Base-by-base conservation (phyloP, 768 basidiomycete species). In the Calocybe gangraenosa region DNA sequence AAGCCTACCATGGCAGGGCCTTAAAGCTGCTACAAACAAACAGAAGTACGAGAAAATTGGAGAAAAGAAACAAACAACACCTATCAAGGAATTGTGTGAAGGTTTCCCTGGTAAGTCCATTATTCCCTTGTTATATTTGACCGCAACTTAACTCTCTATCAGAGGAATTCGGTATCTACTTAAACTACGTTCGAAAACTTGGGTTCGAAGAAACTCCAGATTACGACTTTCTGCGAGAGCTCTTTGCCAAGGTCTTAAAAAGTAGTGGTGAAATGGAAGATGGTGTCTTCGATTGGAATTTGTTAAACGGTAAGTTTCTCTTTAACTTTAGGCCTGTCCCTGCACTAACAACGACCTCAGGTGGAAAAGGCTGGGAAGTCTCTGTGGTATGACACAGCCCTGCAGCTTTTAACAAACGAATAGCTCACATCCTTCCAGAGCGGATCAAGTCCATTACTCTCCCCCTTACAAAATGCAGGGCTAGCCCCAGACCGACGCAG, bases 11-110 rank as follows among this genome's bases (percentile, higher is more conserved):
- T 99, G 96, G 96, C 96, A 99, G 62, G 96, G 96, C 46, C 79
- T 99, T 47, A 98, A 98, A 70, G 96, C 96, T 25, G 96, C 96
- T 21, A 99, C 94, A 40, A 98, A 99, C 76, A 99, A 99, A 74
- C 96, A 98, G 66, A 92, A 98, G 75, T 99, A 99, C 71, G 95
- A 99, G 76, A 99, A 98, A 77, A 99, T 99, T 65, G 95, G 95
- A 52, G 95, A 99, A 75, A 99, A 99, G 85, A 99, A 92, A 77
- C 96, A 98, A 71, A 89, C 88, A 11, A 98, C 96, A 21, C 87
- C 88, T 6, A 97, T 99, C 65, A 95, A 92, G 70, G 96, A 99
- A 61, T 76, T 99, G 19, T 92, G 87, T 58, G 96, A 98, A 57
- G 90, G 92, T 46, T 93, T 86, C 71, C 95, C 96, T 39, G 92